Evolutionary conservation across 176 grass and related monocot genomes (phyloP).

Genomic region (Carex kokanica): DNA sequence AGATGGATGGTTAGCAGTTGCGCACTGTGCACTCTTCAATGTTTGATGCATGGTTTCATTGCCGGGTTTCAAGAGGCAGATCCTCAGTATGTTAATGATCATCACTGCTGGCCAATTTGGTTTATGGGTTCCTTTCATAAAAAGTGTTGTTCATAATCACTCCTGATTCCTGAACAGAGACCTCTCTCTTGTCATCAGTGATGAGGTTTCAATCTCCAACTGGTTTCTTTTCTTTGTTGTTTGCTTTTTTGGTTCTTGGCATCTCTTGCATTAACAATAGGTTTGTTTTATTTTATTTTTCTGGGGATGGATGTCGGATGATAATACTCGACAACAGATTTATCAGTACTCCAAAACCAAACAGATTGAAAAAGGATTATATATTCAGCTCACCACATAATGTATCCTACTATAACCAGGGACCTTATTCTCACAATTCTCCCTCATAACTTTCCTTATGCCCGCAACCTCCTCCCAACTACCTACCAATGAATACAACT

Average conservation of each 20-base stretch:
- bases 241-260: neutral
- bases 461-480: conserved; percentile 10
- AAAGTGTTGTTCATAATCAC: neutral
- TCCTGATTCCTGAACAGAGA: neutral
- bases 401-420: conserved; percentile 27
- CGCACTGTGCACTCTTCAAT: neutral
- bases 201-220: neutral
- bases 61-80: neutral
- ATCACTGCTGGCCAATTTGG: neutral
- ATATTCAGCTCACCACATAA: neutral
- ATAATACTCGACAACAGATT: neutral
- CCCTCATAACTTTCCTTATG: conserved; percentile 8
- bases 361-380: neutral
- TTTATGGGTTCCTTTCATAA: neutral
- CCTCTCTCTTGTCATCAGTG: neutral
- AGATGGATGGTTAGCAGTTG: neutral
- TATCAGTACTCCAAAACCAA: too few species aligned
- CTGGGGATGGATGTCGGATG: neutral
- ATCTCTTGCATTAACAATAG: neutral
- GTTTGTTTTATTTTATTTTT: neutral
- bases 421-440: conserved; percentile 26
- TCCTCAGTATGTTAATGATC: neutral
- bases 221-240: neutral
- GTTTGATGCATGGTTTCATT: neutral
- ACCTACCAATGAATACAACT: conserved; percentile 21